phyloP scores from a whole-genome alignment of 2,329 filamentous ascomycete species.

The Epichloe coenophiala region DNA sequence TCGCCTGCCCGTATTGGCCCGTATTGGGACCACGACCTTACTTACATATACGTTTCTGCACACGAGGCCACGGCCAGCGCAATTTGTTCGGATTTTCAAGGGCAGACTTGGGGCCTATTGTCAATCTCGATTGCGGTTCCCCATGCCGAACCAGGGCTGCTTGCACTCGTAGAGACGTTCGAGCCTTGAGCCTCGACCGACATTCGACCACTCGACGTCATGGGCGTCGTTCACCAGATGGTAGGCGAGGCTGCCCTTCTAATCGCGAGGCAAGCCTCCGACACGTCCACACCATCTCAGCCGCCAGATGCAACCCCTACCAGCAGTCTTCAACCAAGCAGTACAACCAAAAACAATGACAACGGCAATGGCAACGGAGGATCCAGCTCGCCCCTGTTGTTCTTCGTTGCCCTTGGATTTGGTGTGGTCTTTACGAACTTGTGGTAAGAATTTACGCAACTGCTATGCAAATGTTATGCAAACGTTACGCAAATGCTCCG shows the following conservation, averaged over 20 bases:
- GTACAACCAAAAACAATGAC: constrained; percentile 9
- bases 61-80: neutral
- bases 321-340: constrained; percentile 6
- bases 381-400: constrained; percentile 37
- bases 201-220: constrained; percentile 9
- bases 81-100: neutral
- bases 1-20: neutral
- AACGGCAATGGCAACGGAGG: constrained; percentile 11
- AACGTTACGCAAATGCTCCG: neutral
- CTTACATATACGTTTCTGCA: neutral
- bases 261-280: constrained; percentile 20
- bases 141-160: constrained; percentile 1
- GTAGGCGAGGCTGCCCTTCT: constrained; percentile 23
- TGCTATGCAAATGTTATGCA: neutral
- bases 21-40: neutral
- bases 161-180: neutral
- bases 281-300: constrained; percentile 6
- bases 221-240: constrained; percentile 24
- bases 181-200: neutral
- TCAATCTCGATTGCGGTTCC: neutral
- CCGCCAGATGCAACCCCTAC: constrained; percentile 5
- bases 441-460: constrained; percentile 50
- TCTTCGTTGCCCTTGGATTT: constrained; percentile 92
- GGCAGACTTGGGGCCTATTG: neutral
- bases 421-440: constrained; percentile 98